Evolutionary conservation across 371 early-diverging fungal genomes (phyloP), one percentile per base, ranked within the genome.

Genomic region (Mortierella polycephala): DNA sequence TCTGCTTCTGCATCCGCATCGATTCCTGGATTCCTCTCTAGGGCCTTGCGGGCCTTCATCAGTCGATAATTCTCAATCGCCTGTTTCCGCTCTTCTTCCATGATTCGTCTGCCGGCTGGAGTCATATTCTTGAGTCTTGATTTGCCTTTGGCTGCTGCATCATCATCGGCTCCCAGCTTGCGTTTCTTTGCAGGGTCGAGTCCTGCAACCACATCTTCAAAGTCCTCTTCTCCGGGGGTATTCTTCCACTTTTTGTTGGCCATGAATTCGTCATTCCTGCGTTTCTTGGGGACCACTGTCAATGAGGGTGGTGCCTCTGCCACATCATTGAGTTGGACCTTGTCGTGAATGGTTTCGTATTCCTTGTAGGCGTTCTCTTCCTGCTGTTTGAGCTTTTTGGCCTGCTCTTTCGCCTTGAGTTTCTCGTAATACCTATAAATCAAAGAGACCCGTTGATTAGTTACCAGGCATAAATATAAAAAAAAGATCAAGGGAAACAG

Each of bases 141-240:
- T 51, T 63, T 66, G 46, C 65, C 73, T 57, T 68, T 64, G 40
- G 56, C 21, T 57, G 46, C 57, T 55, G 23, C 44, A 1, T 62
- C 69, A 23, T 61, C 62, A 11, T 20, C 40, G 10, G 61, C 66
- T 7, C 57, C 66, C 11, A 65, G 50, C 42, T 77, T 75, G 50
- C 72, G 54, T 45, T 66, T 75, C 69, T 75, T 75, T 12, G 65
- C 63, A 57, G 69, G 66, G 45, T 68, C 74, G 42, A 68, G 62
- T 9, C 73, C 74, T 0, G 74, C 74, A 8, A 80, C 57, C 37
- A 73, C 13, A 46, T 80, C 80, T 5, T 69, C 80, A 56, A 69
- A 80, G 42, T 80, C 80, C 20, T 80, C 80, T 41, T 80, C 80
- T 30, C 80, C 80, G 3, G 80, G 80, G 49, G 80, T 73, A 57